Conservation (phyloP, 2,329 filamentous ascomycete genomes). For the Magnaporthales sp. region DNA sequence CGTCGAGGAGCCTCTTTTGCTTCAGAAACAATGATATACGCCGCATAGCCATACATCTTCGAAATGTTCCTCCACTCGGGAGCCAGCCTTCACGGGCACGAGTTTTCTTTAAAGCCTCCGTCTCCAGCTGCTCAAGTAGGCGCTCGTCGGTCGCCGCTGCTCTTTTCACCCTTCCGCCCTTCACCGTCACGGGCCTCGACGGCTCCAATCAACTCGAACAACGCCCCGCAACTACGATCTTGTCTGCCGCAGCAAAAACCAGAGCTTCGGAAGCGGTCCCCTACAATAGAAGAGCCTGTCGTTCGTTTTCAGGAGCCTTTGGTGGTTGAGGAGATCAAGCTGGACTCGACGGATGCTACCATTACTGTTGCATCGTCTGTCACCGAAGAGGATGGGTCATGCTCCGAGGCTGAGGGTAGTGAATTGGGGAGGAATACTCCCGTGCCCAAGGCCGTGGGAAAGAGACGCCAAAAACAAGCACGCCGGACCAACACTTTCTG, state of each 20-base stretch:
- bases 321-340: constrained; percentile 10
- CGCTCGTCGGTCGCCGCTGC: constrained; percentile 26
- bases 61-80: constrained; percentile 51
- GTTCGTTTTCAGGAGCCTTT: constrained; percentile 37
- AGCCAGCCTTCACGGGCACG: constrained; percentile 51
- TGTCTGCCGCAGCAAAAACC: background rate
- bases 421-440: constrained; percentile 16
- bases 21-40: background rate
- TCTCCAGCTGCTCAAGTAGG: constrained; percentile 22
- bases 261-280: background rate
- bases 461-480: constrained; percentile 11
- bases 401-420: constrained; percentile 36
- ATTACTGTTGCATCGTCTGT: constrained; percentile 17
- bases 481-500: constrained; percentile 55
- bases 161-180: constrained; percentile 31
- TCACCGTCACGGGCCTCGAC: constrained; percentile 13
- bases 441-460: constrained; percentile 12
- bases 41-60: constrained; percentile 10
- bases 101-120: constrained; percentile 37
- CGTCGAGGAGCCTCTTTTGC: background rate
- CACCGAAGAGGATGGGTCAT: constrained; percentile 42
- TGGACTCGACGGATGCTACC: constrained; percentile 13
- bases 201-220: background rate
- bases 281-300: constrained; percentile 23
- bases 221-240: background rate